Conservation (phyloP, 2,329 filamentous ascomycete species). For the Fusarium brevicatenulatum region DNA sequence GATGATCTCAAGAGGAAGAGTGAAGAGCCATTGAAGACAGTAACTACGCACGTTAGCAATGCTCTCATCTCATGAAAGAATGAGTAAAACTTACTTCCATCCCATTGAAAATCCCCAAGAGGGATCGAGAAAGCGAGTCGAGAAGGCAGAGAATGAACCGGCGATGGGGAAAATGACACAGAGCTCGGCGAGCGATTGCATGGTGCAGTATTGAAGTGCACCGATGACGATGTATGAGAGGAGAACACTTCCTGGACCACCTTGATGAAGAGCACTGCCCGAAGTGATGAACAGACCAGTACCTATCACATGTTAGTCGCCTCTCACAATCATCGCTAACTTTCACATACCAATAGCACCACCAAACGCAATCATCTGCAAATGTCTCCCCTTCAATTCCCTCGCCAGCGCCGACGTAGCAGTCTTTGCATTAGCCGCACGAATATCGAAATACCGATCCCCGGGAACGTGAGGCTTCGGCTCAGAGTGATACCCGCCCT, state of each 20-base stretch:
- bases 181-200: slow-evolving; percentile 91
- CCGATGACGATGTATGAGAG: slow-evolving; percentile 82
- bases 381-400: slow-evolving; percentile 82
- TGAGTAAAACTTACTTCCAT: slow-evolving; percentile 74
- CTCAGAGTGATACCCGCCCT: slow-evolving; percentile 29
- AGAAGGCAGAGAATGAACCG: slow-evolving; percentile 92
- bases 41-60: slow-evolving; percentile 63
- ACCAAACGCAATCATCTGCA: slow-evolving; percentile 98
- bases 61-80: too few relatives aligned
- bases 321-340: neutral
- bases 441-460: slow-evolving; percentile 64
- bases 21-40: slow-evolving; percentile 86
- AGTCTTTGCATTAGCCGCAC: slow-evolving; percentile 74
- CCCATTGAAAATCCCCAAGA: slow-evolving; percentile 97
- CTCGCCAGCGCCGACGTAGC: slow-evolving; percentile 79
- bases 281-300: slow-evolving; percentile 92
- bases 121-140: slow-evolving; percentile 92
- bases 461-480: slow-evolving; percentile 36
- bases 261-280: slow-evolving; percentile 73
- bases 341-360: slow-evolving; percentile 77
- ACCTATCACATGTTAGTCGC: slow-evolving; percentile 54
- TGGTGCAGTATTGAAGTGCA: slow-evolving; percentile 88
- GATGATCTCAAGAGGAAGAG: slow-evolving; percentile 86
- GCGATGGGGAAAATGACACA: slow-evolving; percentile 90
- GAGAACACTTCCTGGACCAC: slow-evolving; percentile 81